Evolutionary conservation across 164 flowering plant genomes (phyloP).

Genomic region (Dillenia suffruticosa): DNA sequence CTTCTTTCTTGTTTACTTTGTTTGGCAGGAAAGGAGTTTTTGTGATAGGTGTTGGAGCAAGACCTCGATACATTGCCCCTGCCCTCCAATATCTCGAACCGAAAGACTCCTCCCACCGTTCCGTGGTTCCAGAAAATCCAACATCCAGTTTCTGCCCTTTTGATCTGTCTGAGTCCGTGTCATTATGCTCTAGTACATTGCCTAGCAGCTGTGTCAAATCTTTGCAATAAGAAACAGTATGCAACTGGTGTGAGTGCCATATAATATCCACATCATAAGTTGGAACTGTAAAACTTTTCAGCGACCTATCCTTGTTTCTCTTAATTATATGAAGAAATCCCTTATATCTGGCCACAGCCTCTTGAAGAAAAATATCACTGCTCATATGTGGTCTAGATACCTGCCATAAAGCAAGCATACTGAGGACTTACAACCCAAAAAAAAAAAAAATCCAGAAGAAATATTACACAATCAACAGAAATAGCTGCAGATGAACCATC

Average conservation of each 20-base stretch:
- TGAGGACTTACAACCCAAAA: background rate
- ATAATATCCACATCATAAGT: constrained; percentile 96
- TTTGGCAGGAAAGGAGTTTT: constrained; percentile 26
- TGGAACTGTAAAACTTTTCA: constrained; percentile 75
- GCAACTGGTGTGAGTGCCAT: constrained; percentile 94
- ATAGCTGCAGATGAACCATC: too few species aligned
- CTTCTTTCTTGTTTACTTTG: constrained; percentile 22
- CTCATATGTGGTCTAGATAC: constrained; percentile 67
- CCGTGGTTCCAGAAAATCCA: constrained; percentile 84
- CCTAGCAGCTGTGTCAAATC: constrained; percentile 53
- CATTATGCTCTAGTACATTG: constrained; percentile 81
- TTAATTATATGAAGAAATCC: constrained; percentile 84
- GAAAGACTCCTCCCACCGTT: constrained; percentile 81
- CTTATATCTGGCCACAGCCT: constrained; percentile 82
- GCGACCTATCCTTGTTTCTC: constrained; percentile 67
- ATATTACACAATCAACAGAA: too few species aligned
- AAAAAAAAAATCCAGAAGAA: background rate
- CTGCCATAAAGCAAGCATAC: constrained; percentile 25
- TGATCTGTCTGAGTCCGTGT: constrained; percentile 75
- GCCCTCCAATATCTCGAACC: constrained; percentile 90
- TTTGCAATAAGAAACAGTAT: constrained; percentile 73
- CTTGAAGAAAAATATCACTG: constrained; percentile 61
- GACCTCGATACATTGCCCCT: constrained; percentile 89
- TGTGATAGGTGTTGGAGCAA: constrained; percentile 65
- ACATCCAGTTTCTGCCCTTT: constrained; percentile 81